These are phyloP conservation scores for Auriscalpium orientale DNA, from an alignment of 768 basidiomycete species.

Conservation along the genomic window DNA sequence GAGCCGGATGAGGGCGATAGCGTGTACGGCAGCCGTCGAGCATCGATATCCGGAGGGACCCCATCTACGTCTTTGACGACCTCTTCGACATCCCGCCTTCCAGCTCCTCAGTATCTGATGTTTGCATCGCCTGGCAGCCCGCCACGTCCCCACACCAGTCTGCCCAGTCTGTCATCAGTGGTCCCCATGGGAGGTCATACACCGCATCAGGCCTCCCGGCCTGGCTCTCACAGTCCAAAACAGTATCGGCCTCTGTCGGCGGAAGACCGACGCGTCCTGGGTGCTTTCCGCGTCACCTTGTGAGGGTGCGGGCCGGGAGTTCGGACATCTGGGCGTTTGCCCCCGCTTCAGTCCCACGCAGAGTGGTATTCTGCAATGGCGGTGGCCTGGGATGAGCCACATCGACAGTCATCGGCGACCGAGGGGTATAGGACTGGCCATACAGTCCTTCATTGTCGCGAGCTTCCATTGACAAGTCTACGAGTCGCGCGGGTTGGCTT, in stretches of 20 bases:
- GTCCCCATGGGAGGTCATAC: constrained; percentile 9
- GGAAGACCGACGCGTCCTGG: constrained; percentile 28
- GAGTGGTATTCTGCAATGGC: no score
- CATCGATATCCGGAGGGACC: constrained; percentile 4
- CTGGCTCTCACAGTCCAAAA: constrained; percentile 8
- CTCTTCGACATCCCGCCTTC: constrained; percentile 1
- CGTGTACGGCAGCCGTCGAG: constrained; percentile 14
- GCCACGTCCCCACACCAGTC: constrained; percentile 7
- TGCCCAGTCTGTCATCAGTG: constrained; percentile 14
- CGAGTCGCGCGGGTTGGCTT: no score
- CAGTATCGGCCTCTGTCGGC: constrained; percentile 25
- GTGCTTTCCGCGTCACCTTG: constrained; percentile 27
- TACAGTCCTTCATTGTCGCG: no score
- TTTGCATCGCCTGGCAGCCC: background rate
- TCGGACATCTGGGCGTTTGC: background rate
- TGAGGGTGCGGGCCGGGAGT: constrained; percentile 7
- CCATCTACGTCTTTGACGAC: constrained; percentile 6
- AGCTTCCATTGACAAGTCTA: no score
- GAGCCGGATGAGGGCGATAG: constrained; percentile 21
- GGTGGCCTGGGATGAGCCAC: no score
- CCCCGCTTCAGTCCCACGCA: background rate
- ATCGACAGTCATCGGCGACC: no score
- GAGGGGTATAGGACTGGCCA: no score
- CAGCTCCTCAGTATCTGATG: constrained; percentile 4
- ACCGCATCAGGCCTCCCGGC: background rate